phyloP scores from a whole-genome alignment of 2,329 filamentous ascomycete genomes.

The Fusarium bulbicola region DNA sequence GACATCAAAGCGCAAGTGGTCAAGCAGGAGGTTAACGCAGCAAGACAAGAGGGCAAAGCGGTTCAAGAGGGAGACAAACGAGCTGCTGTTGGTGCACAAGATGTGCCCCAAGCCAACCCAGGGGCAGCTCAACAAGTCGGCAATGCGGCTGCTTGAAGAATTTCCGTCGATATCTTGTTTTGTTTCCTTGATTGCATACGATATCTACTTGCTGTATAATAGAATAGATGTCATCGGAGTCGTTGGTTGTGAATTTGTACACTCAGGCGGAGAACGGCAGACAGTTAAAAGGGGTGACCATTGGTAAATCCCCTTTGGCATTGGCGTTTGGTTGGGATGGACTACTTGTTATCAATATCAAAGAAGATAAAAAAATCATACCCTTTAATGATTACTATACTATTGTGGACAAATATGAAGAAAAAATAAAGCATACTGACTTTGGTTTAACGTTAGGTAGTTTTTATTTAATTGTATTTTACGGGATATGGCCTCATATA shows the following conservation, averaged over 20 bases:
- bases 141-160: constrained; percentile 24
- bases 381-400: neutral
- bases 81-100: constrained; percentile 16
- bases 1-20: constrained; percentile 9
- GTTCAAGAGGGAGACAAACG: constrained; percentile 17
- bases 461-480: neutral
- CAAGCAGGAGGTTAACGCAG: constrained; percentile 11
- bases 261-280: neutral
- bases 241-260: neutral
- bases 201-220: constrained; percentile 28
- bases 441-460: neutral
- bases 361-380: constrained; percentile 6
- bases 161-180: neutral
- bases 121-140: constrained; percentile 15
- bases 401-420: neutral
- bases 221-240: constrained; percentile 28
- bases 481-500: neutral
- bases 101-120: constrained; percentile 3
- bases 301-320: constrained; percentile 3
- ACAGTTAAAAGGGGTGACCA: neutral
- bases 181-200: neutral
- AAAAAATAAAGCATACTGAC: neutral
- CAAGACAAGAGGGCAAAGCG: constrained; percentile 3
- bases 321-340: constrained; percentile 38
- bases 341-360: constrained; percentile 12